Evolutionary conservation across 371 early-diverging fungal species (phyloP), one percentile per base, ranked within the genome.

Genomic region (Cladochytrium tenue): DNA sequence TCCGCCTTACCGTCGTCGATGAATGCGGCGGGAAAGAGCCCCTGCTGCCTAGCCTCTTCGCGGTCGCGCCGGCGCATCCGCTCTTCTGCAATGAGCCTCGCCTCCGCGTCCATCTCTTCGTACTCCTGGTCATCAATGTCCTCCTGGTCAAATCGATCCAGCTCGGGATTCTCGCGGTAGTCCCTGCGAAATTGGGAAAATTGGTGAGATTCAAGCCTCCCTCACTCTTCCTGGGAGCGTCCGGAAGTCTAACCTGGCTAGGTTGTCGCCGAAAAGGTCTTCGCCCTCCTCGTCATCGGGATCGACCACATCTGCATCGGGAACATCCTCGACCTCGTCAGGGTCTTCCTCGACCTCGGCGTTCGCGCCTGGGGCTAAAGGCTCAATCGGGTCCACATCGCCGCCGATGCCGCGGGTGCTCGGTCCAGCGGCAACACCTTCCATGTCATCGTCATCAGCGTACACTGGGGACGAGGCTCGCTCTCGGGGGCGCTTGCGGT

Each of bases 11-110:
- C 77, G 59, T 88, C 93, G 73, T 93, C 91, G 78, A 92, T 69
- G 71, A 92, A 93, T 1, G 93, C 94, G 43, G 88, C 90, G 1
- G 95, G 93, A 51, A 93, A 84, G n/a, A 92, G 69, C 32, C 90
- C 90, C 35, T 81, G 80, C 28, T 86, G 78, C 34, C 90, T 77
- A 25, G 86, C 90, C 68, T 89, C 86, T 64, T 88, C 92, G 7
- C 84, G 82, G 76, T 96, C 98, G 50, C 97, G 87, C 64, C 91
- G 74, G 32, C 88, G 79, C 81, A 98, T 78, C 56, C 86, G 77
- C 2, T 86, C 89, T 68, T 96, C 96, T 17, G 91, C 89, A 23
- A 83, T 83, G 23, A 86, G 85, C 30, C 96, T 89, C 27, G 86
- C 79, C 13, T 82, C 87, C 32, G 87, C 73, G 67, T 91, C 91